Evolutionary conservation across 2,329 filamentous ascomycete genomes (phyloP), one percentile per base, ranked within the genome.

Genomic region (Aspergillus fumigatiaffinis): DNA sequence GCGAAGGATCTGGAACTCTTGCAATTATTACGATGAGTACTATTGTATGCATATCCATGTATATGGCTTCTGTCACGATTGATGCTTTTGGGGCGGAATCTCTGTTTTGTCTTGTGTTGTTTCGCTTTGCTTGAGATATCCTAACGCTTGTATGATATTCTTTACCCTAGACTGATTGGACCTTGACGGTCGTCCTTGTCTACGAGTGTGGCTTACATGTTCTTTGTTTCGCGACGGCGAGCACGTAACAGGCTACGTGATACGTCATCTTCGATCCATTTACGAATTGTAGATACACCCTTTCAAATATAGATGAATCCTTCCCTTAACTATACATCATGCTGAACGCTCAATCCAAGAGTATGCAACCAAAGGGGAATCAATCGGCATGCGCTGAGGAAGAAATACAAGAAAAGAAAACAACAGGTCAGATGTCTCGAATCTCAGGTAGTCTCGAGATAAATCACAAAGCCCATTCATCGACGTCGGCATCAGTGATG

Each of bases 401-500:
- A 21, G 41, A 41, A 35, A 53, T 28, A 38, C 46, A 20, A 21
- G 32, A 46, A 47, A 20, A 44, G 20, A n/a, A 12, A 25, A 21
- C 14, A 38, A 38, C 2, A 3, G 4, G 14, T 17, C 32, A 38
- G 29, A 14, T 14, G 32, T 12, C 14, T 17, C 32, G 32, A 35
- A 17, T 17, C 14, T 7, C 5, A 38, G 14, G 32, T 17, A 7
- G 14, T 38, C 14, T 38, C 32, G 14, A 41, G 32, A 25, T 7
- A 38, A 38, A 26, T 76, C 75, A 89, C 60, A 89, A 74, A 52
- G 85, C 87, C 94, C 94, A 99, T 68, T 96, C 92, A 55, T 87
- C 85, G 61, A 79, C 84, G 67, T 97, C 93, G 23, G 82, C 81
- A 4, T 82, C 77, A 38, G 82, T 84, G 56, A 97, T 85, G 71